Evolutionary conservation across 73 alveolate species (phyloP), one percentile per base, ranked within the genome.

Genomic region (Paraurostyla sp.): DNA sequence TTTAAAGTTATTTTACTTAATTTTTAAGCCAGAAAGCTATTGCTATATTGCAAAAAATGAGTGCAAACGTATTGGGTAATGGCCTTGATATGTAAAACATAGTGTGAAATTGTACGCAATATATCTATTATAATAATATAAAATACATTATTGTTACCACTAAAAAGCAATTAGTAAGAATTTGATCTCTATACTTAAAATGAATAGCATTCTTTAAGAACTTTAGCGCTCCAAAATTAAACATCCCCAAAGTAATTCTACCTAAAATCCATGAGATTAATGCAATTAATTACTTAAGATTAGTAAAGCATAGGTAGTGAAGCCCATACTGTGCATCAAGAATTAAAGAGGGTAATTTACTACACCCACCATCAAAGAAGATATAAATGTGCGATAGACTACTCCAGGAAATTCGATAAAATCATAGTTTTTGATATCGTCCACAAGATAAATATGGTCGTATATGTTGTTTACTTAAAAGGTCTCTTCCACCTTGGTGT

Each of bases 401-500:
- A 93, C 95, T 11, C 98, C 98, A 0, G 95, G 95, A 50, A 91
- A 94, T 41, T 87, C 93, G 16, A 63, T 48, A 60, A 91, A 93
- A 42, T 94, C 98, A 80, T 91, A 94, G 3, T 52, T 38, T 43
- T 32, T 16, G 4, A 90, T 32, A 46, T 87, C 87, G 13, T 43
- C 30, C 7, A 59, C 89, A 27, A 73, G 88, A 58, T 41, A 41
- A 42, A 94, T 57, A 83, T 68, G 92, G 40, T 94, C 98, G 40
- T 94, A 93, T 59, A 91, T 91, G 43, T 93, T 93, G 84, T 94
- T 93, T 18, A 85, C 78, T 32, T 86, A 75, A 71, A 94, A 94
- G 33, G 92, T 91, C 62, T 94, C 98, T 88, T 94, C 98, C n/a
- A 94, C 95, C 78, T 94, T 94, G 22, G 98, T 94, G 87, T 54